Conservation (phyloP, 495 filamentous ascomycete species). For the Penicillium goetzii region DNA sequence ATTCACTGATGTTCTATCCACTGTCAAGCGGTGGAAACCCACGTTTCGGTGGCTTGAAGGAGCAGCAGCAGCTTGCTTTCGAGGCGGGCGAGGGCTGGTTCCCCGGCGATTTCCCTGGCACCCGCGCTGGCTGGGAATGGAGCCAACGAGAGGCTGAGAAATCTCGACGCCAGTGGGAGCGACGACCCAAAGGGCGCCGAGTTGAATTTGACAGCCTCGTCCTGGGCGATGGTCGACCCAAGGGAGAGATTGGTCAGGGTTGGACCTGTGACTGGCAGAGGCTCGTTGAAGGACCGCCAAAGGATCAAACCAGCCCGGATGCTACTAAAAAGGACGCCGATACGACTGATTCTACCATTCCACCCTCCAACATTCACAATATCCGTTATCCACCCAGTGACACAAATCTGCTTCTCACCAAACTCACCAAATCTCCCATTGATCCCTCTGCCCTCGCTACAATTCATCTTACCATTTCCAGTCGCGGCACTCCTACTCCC, state of each 20-base stretch:
- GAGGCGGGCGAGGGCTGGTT: constrained; percentile 83
- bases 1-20: constrained; percentile 82
- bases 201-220: constrained; percentile 76
- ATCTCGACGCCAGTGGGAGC: constrained; percentile 71
- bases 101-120: constrained; percentile 85
- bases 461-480: constrained; percentile 60
- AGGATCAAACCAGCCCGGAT: constrained; percentile 9
- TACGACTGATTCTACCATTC: constrained; percentile 22
- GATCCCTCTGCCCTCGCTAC: constrained; percentile 52
- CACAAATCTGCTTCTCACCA: constrained; percentile 30
- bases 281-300: constrained; percentile 47
- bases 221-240: constrained; percentile 67
- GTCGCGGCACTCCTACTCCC: constrained; percentile 62
- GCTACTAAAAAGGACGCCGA: constrained; percentile 10
- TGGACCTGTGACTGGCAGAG: constrained; percentile 88
- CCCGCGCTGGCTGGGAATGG: constrained; percentile 78
- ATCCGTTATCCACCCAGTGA: constrained; percentile 25
- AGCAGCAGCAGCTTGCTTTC: constrained; percentile 80
- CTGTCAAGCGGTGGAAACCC: constrained; percentile 78
- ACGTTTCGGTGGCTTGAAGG: constrained; percentile 79
- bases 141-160: constrained; percentile 64
- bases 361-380: constrained; percentile 42
- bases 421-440: constrained; percentile 27
- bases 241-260: constrained; percentile 81
- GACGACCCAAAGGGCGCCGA: constrained; percentile 80